phyloP scores from a whole-genome alignment of 2,329 filamentous ascomycete species.

The Penicillium nordicum region DNA sequence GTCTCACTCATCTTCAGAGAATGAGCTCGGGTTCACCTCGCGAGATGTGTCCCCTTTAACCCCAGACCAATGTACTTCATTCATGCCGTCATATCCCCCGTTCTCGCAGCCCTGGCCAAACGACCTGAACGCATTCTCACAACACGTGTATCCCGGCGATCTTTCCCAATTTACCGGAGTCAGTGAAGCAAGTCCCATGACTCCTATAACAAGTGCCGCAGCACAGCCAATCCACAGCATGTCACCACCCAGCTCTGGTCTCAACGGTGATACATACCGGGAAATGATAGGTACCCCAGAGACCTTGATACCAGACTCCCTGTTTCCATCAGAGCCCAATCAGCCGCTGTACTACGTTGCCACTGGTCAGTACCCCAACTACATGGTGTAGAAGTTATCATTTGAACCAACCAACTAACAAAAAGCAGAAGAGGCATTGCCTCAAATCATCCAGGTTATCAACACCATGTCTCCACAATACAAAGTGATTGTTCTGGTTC shows the following conservation, averaged over 20 bases:
- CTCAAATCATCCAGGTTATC: conserved; percentile 19
- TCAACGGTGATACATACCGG: neutral
- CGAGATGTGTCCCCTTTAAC: neutral
- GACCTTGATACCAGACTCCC: neutral
- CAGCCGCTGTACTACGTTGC: conserved; percentile 19
- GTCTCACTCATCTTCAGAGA: conserved; percentile 2
- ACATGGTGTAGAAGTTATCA: neutral
- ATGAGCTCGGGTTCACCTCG: neutral
- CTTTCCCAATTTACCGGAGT: neutral
- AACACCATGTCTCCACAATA: conserved; percentile 14
- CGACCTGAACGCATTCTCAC: neutral
- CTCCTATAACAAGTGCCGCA: neutral
- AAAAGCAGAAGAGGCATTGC: conserved; percentile 15
- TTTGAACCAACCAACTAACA: neutral
- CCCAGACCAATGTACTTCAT: conserved; percentile 8
- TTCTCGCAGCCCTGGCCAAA: conserved; percentile 3
- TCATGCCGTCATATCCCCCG: neutral
- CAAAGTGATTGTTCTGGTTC: conserved; percentile 20
- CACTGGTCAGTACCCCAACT: conserved; percentile 12
- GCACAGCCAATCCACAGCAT: neutral
- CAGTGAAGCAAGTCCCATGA: neutral
- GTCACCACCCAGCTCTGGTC: neutral
- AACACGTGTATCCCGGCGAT: neutral
- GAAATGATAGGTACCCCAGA: neutral
- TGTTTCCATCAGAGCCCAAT: neutral